phyloP scores from a whole-genome alignment of 345 rosid species.

The Salix arbutifolia region DNA sequence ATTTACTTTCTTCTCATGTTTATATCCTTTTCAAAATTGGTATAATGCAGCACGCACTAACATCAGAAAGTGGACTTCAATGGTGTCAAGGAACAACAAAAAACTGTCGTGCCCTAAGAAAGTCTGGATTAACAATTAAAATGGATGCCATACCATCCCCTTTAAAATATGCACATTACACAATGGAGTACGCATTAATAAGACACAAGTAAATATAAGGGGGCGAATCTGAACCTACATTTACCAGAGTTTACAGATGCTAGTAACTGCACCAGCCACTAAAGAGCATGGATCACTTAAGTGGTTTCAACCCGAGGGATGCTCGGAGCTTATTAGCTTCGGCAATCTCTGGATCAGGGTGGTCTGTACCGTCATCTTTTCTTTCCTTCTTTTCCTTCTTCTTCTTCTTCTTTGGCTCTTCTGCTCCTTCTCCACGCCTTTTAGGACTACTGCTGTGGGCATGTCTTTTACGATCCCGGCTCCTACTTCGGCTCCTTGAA shows the following conservation, averaged over 20 bases:
- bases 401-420: slow-evolving; percentile 59
- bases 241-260: neutral
- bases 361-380: slow-evolving; percentile 79
- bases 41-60: neutral
- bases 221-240: neutral
- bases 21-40: too few relatives aligned
- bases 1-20: neutral
- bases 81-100: neutral
- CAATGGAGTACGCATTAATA: neutral
- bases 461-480: slow-evolving; percentile 76
- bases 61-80: neutral
- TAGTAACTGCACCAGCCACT: neutral
- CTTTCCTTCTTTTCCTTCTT: slow-evolving; percentile 69
- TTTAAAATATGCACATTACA: neutral
- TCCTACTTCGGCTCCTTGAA: slow-evolving; percentile 56
- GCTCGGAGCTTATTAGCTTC: slow-evolving; percentile 81
- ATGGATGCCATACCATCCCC: neutral
- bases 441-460: slow-evolving; percentile 51
- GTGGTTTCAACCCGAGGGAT: slow-evolving; percentile 68
- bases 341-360: slow-evolving; percentile 88
- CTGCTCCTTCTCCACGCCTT: slow-evolving; percentile 42
- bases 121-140: neutral
- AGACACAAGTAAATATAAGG: neutral
- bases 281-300: slow-evolving; percentile 23
- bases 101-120: neutral